Base-by-base conservation (phyloP, 257 asterid species). In the Solanum raphanifolium region DNA sequence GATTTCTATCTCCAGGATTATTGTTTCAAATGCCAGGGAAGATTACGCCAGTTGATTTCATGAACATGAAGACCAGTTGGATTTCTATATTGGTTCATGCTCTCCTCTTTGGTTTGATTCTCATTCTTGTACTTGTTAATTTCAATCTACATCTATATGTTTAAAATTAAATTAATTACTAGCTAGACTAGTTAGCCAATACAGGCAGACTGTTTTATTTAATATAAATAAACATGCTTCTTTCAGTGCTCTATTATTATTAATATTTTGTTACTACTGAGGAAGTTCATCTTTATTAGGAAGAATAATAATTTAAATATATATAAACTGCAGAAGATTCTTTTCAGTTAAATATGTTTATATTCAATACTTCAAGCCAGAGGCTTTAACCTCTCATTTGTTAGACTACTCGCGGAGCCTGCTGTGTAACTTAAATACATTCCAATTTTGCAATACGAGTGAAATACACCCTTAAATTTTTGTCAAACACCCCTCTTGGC, bases 11-110 rank as follows among this genome's bases (percentile, higher is more conserved):
- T 15, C 99, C 98, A 0, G 98, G 99, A 82, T 87, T 95, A 39
- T 11, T 97, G 13, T 39, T 97, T 76, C 98, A 97, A 92, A 91
- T 96, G 31, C 99, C 98, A 0, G 99, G 95, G 23, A 96, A 95
- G 90, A 94, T 94, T 5, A 87, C 84, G 60, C 95, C 97, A 0
- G 92, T 94, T 3, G 99, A 92, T 12, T 95, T 97, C 87, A 90
- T 94, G 66, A 95, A 94, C 92, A 97, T 97, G 98, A 97, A 93
- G 91, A 95, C 99, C 2, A 95, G 96, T 83, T 7, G 87, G 1
- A 69, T 91, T 1, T 93, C 98, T 31, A 91, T 97, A 58, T 11
- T 94, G 71, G 78, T 95, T 35, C 98, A 95, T 90, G 88, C 98
- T 25, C 88, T 95, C 46, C 87, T 95, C 88, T 95, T 92, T 81